A percentile compares a stretch with the other conserved stretches of the same genome.
These are phyloP conservation scores for Stachybotrys elegans DNA, from an alignment of 2,329 filamentous ascomycete genomes.

Conservation along the genomic window DNA sequence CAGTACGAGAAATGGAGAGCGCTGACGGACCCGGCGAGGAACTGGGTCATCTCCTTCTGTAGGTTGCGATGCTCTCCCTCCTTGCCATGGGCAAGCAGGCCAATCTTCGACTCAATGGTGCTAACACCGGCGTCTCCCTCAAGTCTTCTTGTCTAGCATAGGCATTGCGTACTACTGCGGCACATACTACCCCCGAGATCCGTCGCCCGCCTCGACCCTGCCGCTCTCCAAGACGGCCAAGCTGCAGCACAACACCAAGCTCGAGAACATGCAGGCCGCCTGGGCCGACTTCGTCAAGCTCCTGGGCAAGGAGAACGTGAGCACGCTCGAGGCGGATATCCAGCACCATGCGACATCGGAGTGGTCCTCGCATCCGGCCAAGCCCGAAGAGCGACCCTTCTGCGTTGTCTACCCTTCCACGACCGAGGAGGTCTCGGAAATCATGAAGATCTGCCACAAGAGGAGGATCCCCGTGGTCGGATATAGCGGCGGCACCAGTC, in stretches of 20 bases:
- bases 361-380: slow-evolving; percentile 56
- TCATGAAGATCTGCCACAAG: slow-evolving; percentile 84
- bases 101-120: not conserved
- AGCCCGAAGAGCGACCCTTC: slow-evolving; percentile 49
- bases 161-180: slow-evolving; percentile 55
- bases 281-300: slow-evolving; percentile 65
- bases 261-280: slow-evolving; percentile 61
- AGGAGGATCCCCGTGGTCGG: slow-evolving; percentile 79
- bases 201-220: slow-evolving; percentile 52
- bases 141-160: slow-evolving; percentile 49
- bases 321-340: slow-evolving; percentile 51
- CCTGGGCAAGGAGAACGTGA: slow-evolving; percentile 60
- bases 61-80: slow-evolving; percentile 14
- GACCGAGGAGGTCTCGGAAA: slow-evolving; percentile 77
- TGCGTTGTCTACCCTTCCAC: slow-evolving; percentile 70
- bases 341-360: slow-evolving; percentile 53
- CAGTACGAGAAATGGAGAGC: slow-evolving; percentile 40
- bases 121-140: too few species aligned
- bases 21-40: slow-evolving; percentile 35
- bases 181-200: slow-evolving; percentile 45
- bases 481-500: slow-evolving; percentile 81
- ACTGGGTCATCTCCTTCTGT: slow-evolving; percentile 52
- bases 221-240: slow-evolving; percentile 46
- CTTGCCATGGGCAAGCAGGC: not conserved
- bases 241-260: slow-evolving; percentile 53